Percentiles rank a stretch among this genome's conserved stretches.
Conservation (phyloP, 768 basidiomycete genomes). For the Macrocybe gigantea region DNA sequence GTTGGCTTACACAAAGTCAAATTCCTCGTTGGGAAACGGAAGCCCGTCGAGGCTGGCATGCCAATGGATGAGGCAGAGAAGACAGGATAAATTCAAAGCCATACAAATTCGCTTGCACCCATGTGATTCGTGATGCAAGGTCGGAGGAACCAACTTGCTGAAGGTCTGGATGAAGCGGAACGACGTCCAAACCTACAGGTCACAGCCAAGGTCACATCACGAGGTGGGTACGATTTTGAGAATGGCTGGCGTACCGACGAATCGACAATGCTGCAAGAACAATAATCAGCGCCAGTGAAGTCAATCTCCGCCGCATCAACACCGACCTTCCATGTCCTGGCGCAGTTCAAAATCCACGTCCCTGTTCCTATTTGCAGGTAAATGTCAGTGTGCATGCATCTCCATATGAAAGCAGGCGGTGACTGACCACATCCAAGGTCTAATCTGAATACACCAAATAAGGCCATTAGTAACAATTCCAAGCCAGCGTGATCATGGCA, state of each 20-base stretch:
- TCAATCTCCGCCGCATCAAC: background rate
- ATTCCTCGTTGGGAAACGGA: constrained; percentile 67
- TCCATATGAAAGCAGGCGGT: background rate
- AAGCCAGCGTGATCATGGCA: constrained; percentile 10
- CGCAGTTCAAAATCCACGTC: constrained; percentile 65
- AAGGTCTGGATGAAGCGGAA: constrained; percentile 69
- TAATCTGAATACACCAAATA: constrained; percentile 29
- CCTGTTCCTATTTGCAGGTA: constrained; percentile 47
- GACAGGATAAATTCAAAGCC: constrained; percentile 16
- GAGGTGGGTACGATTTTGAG: background rate
- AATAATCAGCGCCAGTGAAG: constrained; percentile 3
- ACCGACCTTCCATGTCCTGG: constrained; percentile 58
- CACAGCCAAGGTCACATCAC: too few relatives aligned
- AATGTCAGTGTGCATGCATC: background rate
- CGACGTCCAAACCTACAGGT: constrained; percentile 44
- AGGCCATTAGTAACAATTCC: too few relatives aligned
- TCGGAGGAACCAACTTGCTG: constrained; percentile 49
- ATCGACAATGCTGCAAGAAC: constrained; percentile 42
- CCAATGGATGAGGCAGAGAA: constrained; percentile 1
- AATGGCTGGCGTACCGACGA: constrained; percentile 45
- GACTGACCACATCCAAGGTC: constrained; percentile 69
- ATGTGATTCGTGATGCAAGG: constrained; percentile 56
- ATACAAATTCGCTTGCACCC: constrained; percentile 72
- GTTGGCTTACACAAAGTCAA: constrained; percentile 64
- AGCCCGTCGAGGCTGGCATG: constrained; percentile 52